Conservation (phyloP, 257 asterid species). For the Solanum sitiens region DNA sequence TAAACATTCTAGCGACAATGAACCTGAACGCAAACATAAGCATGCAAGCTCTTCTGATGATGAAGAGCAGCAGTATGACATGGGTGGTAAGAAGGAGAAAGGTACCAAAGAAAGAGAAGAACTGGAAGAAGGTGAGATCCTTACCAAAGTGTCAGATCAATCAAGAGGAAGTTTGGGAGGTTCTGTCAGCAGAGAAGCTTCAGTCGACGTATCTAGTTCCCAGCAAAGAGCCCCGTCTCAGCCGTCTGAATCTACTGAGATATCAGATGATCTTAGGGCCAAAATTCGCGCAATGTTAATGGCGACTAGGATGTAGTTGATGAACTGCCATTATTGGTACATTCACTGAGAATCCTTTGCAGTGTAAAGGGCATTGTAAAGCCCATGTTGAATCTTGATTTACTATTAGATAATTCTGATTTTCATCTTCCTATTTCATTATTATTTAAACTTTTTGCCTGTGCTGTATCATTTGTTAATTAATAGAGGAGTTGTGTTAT, state of each 20-base stretch:
- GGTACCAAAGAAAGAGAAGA: constrained; percentile 24
- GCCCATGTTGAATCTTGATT: neutral
- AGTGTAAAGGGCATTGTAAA: neutral
- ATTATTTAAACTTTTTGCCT: neutral
- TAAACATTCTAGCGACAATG: constrained; percentile 22
- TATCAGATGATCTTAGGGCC: constrained; percentile 78
- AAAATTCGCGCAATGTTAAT: constrained; percentile 55
- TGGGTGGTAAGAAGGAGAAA: constrained; percentile 6
- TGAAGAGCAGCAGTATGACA: neutral
- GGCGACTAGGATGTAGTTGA: constrained; percentile 15
- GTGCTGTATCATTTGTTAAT: neutral
- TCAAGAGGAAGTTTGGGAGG: constrained; percentile 22
- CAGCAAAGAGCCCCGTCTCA: constrained; percentile 32
- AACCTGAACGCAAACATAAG: constrained; percentile 15
- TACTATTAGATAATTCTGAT: neutral
- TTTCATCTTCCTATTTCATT: neutral
- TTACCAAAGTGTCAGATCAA: constrained; percentile 36
- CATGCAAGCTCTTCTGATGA: constrained; percentile 27
- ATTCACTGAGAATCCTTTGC: neutral
- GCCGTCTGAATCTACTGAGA: constrained; percentile 32
- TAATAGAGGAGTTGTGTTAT: neutral
- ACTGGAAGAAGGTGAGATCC: constrained; percentile 78
- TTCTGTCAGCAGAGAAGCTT: constrained; percentile 30
- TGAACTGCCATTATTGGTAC: no score
- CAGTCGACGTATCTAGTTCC: constrained; percentile 12